Evolutionary conservation across 768 basidiomycete genomes (phyloP), one percentile per base, ranked within the genome.

Genomic region (Lentinus tigrinus): DNA sequence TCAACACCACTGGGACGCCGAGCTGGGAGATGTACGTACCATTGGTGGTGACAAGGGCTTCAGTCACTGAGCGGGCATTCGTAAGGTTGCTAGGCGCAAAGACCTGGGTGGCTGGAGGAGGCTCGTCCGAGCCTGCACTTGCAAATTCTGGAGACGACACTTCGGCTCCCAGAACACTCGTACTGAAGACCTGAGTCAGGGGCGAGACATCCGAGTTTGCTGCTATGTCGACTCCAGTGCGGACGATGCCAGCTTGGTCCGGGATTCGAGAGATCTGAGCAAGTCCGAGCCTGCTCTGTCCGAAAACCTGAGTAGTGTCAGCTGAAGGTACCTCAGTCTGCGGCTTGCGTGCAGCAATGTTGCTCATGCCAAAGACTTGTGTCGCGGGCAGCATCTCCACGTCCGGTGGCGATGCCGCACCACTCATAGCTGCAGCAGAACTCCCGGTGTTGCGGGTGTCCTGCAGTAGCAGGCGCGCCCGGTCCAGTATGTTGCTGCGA

Each of bases 401-500:
- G 43, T 34, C 28, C 26, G 17, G 11, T 9, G 46, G 6, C 3
- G 31, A 34, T 47, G 49, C 21, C 16, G 39, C 16, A 37, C 36
- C 36, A 37, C 17, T 36, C 3, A 21, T 24, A 27, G 13, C 40
- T 14, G 50, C 5, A 19, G 26, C 40, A 28, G 21, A 24, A 19
- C 26, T 37, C 3, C 47, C 42, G 36, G 55, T 37, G 24, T 19
- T 56, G 24, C 27, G 40, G n/a, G 56, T 36, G 24, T 60, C 36
- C 16, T 65, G 69, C 4, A 81, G 70, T 3, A 81, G 61, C 26
- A 60, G 61, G 14, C 65, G 71, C 17, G 79, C 80, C 61, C 68
- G 74, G 52, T 68, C 70, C 19, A 79, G 37, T 49, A 81, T 81
- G 31, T 31, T 58, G 9, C 68, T 70, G 9, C 85, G 81, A 5